phyloP scores from a whole-genome alignment of 2,329 filamentous ascomycete genomes.

The Ophiostoma novo-ulmi region DNA sequence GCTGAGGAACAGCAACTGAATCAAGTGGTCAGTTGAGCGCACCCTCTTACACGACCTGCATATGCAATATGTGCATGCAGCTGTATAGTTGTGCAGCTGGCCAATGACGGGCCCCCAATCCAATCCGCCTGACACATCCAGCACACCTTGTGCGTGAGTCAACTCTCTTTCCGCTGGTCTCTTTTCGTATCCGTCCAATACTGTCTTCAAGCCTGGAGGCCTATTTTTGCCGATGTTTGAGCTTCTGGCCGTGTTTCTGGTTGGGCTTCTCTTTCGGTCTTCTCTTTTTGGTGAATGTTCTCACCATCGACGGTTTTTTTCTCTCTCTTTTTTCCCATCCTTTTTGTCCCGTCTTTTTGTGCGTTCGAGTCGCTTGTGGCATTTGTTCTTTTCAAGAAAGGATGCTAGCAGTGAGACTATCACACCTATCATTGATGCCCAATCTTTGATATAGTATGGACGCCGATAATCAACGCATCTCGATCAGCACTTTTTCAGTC shows the following conservation, averaged over 20 bases:
- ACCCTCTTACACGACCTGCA: constrained; percentile 25
- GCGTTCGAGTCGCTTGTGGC: neutral
- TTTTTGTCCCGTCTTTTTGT: neutral
- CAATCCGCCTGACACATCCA: constrained; percentile 29
- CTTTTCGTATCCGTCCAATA: constrained; percentile 1
- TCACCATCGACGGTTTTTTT: too few relatives aligned
- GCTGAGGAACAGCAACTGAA: constrained; percentile 19
- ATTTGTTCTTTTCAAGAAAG: neutral
- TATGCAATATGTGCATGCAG: constrained; percentile 15
- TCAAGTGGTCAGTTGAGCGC: constrained; percentile 23
- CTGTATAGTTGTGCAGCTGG: constrained; percentile 18
- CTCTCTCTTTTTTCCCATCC: too few relatives aligned
- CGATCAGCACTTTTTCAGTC: neutral
- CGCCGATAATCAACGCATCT: neutral
- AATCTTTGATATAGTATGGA: neutral
- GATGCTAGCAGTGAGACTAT: neutral
- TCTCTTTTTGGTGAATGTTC: neutral
- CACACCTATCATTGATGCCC: neutral
- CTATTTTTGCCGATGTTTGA: neutral
- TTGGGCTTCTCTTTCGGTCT: neutral
- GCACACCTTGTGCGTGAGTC: neutral
- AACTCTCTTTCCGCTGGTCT: constrained; percentile 10
- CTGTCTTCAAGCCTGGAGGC: constrained; percentile 13
- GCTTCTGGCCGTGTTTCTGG: neutral
- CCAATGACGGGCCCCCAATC: constrained; percentile 26